Evolutionary conservation across 345 rosid genomes (phyloP).

Genomic region (Syzygium aromaticum): DNA sequence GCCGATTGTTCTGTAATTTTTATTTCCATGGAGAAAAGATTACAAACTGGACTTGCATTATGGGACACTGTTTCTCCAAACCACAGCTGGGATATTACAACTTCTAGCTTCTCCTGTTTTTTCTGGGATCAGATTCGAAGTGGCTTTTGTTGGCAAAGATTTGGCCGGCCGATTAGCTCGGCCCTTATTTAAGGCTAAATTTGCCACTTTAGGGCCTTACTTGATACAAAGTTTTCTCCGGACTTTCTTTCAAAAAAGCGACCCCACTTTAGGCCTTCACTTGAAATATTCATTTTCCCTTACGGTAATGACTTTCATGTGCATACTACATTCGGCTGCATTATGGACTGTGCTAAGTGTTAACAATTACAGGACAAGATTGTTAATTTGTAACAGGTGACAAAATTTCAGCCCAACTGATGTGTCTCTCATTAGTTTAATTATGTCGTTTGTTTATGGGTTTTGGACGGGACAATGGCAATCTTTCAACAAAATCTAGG

Average conservation of each 20-base stretch:
- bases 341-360: background rate
- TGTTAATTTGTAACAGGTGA: background rate
- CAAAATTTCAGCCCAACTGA: background rate
- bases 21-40: background rate
- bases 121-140: background rate
- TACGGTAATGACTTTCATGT: background rate
- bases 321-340: background rate
- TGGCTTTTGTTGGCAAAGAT: background rate
- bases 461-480: background rate
- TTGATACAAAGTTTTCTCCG: background rate
- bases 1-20: background rate
- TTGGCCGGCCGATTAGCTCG: background rate
- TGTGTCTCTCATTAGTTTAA: background rate
- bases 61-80: background rate
- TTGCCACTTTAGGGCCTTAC: background rate
- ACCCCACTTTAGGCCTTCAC: fast-evolving
- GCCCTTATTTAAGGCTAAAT: background rate
- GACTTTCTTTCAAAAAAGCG: background rate
- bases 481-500: background rate
- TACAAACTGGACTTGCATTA: background rate
- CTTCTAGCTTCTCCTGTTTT: background rate
- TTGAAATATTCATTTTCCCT: background rate
- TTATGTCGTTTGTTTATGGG: background rate
- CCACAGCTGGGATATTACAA: background rate
- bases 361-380: background rate